Base-by-base conservation (phyloP, 2,329 filamentous ascomycete species). In the Ophidiomyces ophidiicola region DNA sequence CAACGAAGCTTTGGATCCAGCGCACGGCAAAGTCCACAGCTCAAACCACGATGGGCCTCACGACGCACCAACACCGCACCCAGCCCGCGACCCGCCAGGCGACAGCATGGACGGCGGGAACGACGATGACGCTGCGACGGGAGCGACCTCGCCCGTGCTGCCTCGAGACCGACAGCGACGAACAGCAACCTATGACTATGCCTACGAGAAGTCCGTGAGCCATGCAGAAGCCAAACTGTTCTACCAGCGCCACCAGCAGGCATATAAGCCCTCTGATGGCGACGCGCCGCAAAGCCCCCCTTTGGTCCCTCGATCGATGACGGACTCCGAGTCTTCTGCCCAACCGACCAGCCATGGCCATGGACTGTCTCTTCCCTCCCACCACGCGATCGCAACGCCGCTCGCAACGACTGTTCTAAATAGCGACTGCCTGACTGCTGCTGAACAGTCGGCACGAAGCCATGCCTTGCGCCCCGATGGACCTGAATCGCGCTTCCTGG, bases 161-260 rank as follows among this genome's bases (percentile, higher is more conserved):
- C 53, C 60, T 26, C 53, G 61, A 47, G 63, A 64, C 44, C 54
- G 53, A 28, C 70, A 74, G 54, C 64, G 69, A 42, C 80, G 79
- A 56, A 94, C 86, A 6, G 83, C 87, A 14, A 92, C 86, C 56
- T 94, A 93, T 63, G 87, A 94, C 60, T 85, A 88, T 53, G 80
- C 88, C 37, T 82, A 84, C 38, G 90, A 98, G 62, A 92, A 90
- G 53, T 83, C 88, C 54, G 82, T 94, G 77, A 92, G 81, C 54
- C 86, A 94, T 59, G 80, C 83, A 18, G 90, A 98, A 58, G 84
- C 88, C 44, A 96, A 94, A 61, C 72, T 94, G 46, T 93, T 96
- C 65, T 98, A 94, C 60, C 88, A 94, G 63, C 38, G 38, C 10
- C 86, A 84, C 60, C 82, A 86, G 59, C 67, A 78, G 42, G 80